These are phyloP conservation scores for Plasmodium coatneyi DNA, from an alignment of 169 alveolate genomes.

Conservation along the genomic window DNA sequence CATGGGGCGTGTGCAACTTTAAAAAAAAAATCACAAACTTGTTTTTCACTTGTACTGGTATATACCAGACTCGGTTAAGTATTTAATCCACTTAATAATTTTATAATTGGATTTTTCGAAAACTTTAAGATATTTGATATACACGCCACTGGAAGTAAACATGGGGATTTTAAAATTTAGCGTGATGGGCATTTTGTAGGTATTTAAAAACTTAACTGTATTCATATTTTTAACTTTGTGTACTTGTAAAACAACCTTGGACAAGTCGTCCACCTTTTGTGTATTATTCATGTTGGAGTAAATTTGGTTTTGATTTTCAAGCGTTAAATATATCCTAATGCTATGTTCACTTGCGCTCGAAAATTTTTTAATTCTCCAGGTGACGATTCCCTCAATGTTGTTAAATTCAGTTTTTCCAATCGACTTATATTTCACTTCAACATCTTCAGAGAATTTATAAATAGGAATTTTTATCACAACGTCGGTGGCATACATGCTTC, in stretches of 20 bases:
- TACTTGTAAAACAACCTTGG: slow-evolving; percentile 58
- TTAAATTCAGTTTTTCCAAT: slow-evolving; percentile 59
- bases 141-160: slow-evolving; percentile 75
- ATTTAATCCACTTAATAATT: slow-evolving; percentile 66
- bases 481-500: slow-evolving; percentile 40
- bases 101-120: slow-evolving; percentile 65
- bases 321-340: slow-evolving; percentile 48
- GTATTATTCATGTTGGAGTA: slow-evolving; percentile 66
- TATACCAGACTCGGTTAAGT: slow-evolving; percentile 54
- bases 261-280: slow-evolving; percentile 49
- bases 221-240: slow-evolving; percentile 63
- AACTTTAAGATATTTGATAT: slow-evolving; percentile 51
- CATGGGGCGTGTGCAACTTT: not conserved
- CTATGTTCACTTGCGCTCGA: slow-evolving; percentile 38
- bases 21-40: not conserved
- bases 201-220: slow-evolving; percentile 58
- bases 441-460: slow-evolving; percentile 65
- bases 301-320: slow-evolving; percentile 70
- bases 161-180: slow-evolving; percentile 80
- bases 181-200: slow-evolving; percentile 77
- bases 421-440: slow-evolving; percentile 41
- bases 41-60: slow-evolving; percentile 46
- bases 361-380: slow-evolving; percentile 68
- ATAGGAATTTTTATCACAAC: slow-evolving; percentile 57
- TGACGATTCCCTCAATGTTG: slow-evolving; percentile 40